A percentile compares a stretch with the other conserved stretches of the same genome.
These are phyloP conservation scores for Talaromyces rugulosus DNA, from an alignment of 2,329 filamentous ascomycete genomes.

Conservation along the genomic window DNA sequence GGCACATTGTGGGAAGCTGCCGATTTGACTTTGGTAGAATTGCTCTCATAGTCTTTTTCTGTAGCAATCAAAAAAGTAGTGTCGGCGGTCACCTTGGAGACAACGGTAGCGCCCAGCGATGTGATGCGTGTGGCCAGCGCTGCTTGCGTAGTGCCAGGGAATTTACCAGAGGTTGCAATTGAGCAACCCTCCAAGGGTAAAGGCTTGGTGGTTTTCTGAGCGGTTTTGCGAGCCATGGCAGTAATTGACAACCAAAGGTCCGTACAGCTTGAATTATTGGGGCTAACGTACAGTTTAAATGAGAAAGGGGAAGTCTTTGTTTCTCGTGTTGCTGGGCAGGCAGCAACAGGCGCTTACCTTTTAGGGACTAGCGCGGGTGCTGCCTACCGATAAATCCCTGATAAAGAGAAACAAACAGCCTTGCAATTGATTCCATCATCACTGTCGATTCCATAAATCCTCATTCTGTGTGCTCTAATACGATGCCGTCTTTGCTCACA, in stretches of 20 bases:
- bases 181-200: neutral
- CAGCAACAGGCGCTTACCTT: neutral
- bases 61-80: conserved; percentile 39
- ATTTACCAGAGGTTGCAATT: neutral
- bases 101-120: conserved; percentile 28
- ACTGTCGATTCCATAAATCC: neutral
- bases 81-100: conserved; percentile 22
- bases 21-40: conserved; percentile 30
- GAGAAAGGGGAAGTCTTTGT: neutral
- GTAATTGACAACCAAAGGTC: neutral
- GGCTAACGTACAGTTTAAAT: neutral
- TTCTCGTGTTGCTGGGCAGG: neutral
- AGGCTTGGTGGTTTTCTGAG: neutral
- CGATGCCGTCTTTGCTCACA: neutral
- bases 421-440: neutral
- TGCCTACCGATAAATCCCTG: neutral
- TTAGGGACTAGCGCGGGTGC: neutral
- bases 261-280: neutral
- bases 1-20: neutral
- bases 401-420: neutral
- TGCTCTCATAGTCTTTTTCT: conserved; percentile 33
- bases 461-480: neutral
- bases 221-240: neutral
- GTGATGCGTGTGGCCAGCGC: neutral
- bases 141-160: neutral